These are phyloP conservation scores for Encephalitozoon hellem DNA, from an alignment of 371 early-diverging fungal genomes.

Conservation along the genomic window DNA sequence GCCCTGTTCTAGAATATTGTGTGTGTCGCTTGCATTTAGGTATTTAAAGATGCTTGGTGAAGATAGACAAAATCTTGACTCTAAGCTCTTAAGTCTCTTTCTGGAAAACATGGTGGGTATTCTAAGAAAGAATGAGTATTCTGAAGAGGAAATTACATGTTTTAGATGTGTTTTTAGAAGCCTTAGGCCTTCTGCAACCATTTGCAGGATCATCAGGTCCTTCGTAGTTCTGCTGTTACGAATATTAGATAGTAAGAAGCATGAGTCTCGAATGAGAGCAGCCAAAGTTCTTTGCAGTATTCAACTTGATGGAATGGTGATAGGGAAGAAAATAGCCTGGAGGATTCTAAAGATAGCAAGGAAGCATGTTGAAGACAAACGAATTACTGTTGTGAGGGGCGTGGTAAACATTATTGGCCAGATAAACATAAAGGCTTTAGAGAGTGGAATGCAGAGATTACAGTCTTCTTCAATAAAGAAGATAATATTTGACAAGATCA, in stretches of 20 bases:
- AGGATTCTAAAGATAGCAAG: slow-evolving; percentile 14
- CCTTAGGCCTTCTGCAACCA: not conserved
- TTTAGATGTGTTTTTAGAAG: not conserved
- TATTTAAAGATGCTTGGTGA: not conserved
- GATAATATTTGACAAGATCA: slow-evolving; percentile 17
- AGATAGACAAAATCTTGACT: not conserved
- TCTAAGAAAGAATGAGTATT: not conserved
- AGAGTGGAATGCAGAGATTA: not conserved
- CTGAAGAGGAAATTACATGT: not conserved
- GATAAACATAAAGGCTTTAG: not conserved
- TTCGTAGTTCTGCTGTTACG: not conserved
- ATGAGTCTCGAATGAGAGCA: not conserved
- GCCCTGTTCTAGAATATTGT: not conserved
- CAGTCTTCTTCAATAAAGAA: not conserved
- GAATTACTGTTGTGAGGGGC: slow-evolving; percentile 1
- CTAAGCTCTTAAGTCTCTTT: not conserved
- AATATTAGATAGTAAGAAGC: not conserved
- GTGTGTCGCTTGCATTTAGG: not conserved
- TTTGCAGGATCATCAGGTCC: not conserved
- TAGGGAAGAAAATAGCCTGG: not conserved
- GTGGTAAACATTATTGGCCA: not conserved
- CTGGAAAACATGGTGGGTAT: not conserved
- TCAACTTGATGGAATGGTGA: not conserved
- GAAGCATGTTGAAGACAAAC: not conserved
- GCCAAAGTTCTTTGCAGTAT: not conserved